A percentile compares a stretch with the other conserved stretches of the same genome.
Evolutionary conservation across 768 basidiomycete genomes (phyloP).

Genomic region (Pilatotrama ljubarskyi): DNA sequence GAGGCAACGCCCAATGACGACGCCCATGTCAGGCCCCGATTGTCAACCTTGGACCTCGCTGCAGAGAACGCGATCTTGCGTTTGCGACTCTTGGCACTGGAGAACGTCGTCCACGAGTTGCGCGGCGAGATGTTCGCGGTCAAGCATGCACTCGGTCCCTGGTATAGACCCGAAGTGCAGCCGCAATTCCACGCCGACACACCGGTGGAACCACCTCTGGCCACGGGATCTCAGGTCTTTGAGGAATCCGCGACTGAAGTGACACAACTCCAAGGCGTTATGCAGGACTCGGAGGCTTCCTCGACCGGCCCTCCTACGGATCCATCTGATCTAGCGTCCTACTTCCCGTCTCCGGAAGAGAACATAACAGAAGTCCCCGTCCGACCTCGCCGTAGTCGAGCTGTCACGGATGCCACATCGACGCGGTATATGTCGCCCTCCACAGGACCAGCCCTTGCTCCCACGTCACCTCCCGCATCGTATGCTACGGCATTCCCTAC

Average conservation of each 20-base stretch:
- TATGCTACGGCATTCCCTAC: neutral
- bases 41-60: constrained; percentile 34
- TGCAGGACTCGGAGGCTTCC: constrained; percentile 17
- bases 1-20: too few relatives aligned
- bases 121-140: constrained; percentile 57
- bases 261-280: neutral
- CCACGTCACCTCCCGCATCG: neutral
- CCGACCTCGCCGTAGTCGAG: constrained; percentile 4
- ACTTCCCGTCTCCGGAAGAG: constrained; percentile 37
- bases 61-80: constrained; percentile 69
- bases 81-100: constrained; percentile 57
- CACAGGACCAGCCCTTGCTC: neutral
- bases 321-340: constrained; percentile 31
- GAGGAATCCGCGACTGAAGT: neutral
- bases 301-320: constrained; percentile 18
- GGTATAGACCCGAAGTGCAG: constrained; percentile 46
- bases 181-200: constrained; percentile 1
- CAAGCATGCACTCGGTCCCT: constrained; percentile 64
- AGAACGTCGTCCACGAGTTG: constrained; percentile 51
- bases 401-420: constrained; percentile 3
- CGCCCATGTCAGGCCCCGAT: neutral
- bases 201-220: neutral
- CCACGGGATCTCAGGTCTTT: neutral
- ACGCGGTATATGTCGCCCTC: constrained; percentile 7
- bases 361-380: neutral